Evolutionary conservation across 257 asterid genomes (phyloP).

Genomic region (Primulina huaijiensis): DNA sequence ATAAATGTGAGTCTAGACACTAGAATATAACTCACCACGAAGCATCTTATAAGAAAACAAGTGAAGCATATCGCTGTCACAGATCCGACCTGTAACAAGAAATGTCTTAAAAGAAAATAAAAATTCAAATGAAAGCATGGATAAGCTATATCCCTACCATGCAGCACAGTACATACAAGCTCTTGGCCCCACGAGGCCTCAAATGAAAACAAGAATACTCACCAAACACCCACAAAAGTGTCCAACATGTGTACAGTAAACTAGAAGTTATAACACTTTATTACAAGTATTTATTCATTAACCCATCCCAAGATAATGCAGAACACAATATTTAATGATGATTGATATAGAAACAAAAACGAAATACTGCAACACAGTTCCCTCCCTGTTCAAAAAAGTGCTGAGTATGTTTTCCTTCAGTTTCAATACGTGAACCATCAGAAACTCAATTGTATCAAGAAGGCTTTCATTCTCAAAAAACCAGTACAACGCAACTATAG

Average conservation of each 20-base stretch:
- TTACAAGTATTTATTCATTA: neutral
- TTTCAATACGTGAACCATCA: neutral
- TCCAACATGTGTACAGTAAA: neutral
- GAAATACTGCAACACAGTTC: neutral
- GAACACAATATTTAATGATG: neutral
- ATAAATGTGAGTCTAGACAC: neutral
- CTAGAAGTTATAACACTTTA: neutral
- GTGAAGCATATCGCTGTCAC: conserved; percentile 92
- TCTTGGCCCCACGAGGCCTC: neutral
- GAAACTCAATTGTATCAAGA: conserved; percentile 1
- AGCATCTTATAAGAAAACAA: conserved; percentile 84
- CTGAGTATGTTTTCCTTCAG: neutral
- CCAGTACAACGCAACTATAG: neutral
- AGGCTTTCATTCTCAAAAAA: neutral
- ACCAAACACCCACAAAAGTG: neutral
- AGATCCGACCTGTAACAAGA: conserved; percentile 73
- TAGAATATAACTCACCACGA: conserved; percentile 55
- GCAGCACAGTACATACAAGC: conserved; percentile 3
- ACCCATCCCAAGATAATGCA: conserved; percentile 7
- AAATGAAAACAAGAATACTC: neutral
- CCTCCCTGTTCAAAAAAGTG: neutral
- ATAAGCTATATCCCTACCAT: conserved; percentile 8
- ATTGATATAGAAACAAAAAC: neutral
- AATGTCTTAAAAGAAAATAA: neutral
- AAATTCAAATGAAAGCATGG: neutral